These are phyloP conservation scores for Chaetomium tenue DNA, from an alignment of 495 filamentous ascomycete genomes.

Conservation along the genomic window DNA sequence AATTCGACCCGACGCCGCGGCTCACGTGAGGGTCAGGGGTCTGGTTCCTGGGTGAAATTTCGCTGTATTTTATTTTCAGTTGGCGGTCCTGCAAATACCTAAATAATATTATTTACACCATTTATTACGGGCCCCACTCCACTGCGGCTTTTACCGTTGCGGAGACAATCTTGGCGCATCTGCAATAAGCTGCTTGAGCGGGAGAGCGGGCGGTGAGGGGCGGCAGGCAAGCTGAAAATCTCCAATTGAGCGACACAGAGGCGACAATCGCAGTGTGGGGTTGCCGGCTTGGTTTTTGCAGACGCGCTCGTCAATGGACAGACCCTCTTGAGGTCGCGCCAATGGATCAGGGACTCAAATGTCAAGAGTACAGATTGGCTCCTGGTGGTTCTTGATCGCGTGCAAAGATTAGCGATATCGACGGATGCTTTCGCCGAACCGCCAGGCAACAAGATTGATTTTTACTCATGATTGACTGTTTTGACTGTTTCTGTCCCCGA, in stretches of 20 bases:
- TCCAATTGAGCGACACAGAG: constrained; percentile 17
- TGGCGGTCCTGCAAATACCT: no score
- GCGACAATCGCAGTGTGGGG: constrained; percentile 7
- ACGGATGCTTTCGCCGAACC: no score
- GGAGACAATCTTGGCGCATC: not conserved
- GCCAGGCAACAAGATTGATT: no score
- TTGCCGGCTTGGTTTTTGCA: constrained; percentile 10
- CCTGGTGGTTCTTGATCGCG: not conserved
- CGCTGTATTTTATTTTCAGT: not conserved
- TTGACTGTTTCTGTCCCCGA: no score
- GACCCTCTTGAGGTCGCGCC: not conserved
- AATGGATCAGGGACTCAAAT: not conserved
- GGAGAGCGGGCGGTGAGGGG: constrained; percentile 23
- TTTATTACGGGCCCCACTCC: not conserved
- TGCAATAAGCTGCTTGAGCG: not conserved
- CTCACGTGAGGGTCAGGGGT: constrained; percentile 30
- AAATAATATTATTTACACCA: no score
- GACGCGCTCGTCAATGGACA: constrained; percentile 9
- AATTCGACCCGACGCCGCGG: constrained; percentile 15
- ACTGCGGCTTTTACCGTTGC: constrained; percentile 10
- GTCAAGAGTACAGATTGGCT: not conserved
- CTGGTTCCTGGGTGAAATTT: not conserved
- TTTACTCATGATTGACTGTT: no score
- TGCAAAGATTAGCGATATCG: not conserved
- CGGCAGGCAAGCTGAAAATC: constrained; percentile 22